Evolutionary conservation across 2,329 filamentous ascomycete genomes (phyloP), one percentile per base, ranked within the genome.

Genomic region (Fonsecaea pedrosoi): DNA sequence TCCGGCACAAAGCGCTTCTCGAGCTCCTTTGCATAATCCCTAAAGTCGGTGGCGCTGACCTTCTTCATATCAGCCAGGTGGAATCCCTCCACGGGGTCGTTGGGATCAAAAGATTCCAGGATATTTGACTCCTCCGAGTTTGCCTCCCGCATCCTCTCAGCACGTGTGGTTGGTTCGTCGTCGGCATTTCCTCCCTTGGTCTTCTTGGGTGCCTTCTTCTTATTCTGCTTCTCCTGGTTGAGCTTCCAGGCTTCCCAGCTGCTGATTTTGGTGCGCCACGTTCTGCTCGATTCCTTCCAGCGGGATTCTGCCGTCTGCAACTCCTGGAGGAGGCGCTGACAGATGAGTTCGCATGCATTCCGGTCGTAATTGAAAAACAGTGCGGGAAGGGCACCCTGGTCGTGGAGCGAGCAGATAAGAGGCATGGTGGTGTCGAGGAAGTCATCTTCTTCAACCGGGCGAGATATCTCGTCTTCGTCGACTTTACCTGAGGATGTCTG

Each of bases 121-220:
- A 50, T 50, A 18, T 13, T 50, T 50, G 45, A 50, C 45, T 50
- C 45, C 25, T 50, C 45, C 45, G 45, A 50, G 18, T 18, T 18
- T 25, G 18, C 21, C 10, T 50, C 18, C 21, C 45, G 45, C 9
- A 30, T 25, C 18, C 45, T 18, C 45, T 50, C 45, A 21, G 45
- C 21, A 10, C 45, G 18, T 12, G 45, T 50, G 5, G 21, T 13
- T 2, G 18, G 45, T 25, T 50, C 45, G 45, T 50, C 45, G 21
- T 50, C 18, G 18, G 45, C 18, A 30, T 25, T 50, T 1, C 45
- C 21, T 25, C 8, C 25, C 21, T 50, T 25, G 3, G 21, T 5
- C 21, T 25, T 50, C 45, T 50, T 50, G 45, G 45, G 45, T 5
- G 21, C 7, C 21, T 50, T 50, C 45, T 50, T 50, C 45, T 25